Evolutionary conservation across 2,329 filamentous ascomycete genomes (phyloP), one percentile per base, ranked within the genome.

Genomic region (Thielaviopsis euricoi): DNA sequence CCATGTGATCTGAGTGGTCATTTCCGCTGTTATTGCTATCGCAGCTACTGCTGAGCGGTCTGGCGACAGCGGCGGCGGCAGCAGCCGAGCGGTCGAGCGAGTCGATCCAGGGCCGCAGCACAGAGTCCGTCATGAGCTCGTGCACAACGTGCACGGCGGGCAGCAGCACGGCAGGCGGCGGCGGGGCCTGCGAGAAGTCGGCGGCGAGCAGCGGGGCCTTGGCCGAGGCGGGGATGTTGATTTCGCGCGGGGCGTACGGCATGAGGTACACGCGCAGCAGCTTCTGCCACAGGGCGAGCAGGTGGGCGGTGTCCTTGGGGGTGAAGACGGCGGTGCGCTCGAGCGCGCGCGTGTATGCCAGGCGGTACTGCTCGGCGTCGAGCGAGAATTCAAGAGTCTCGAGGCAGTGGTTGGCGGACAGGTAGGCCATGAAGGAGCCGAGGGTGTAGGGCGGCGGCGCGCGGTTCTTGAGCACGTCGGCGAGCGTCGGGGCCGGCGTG

Each of bases 361-460:
- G 72, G 56, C 82, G 79, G 68, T 97, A 98, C 61, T 89, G 81
- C 59, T 89, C 86, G 22, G 91, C 87, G 68, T 96, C 93, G 77
- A 96, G 85, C 48, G 90, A 95, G 70, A 98, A 98, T 68, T 97
- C 93, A 46, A 98, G 76, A 1, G 90, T 96, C 71, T 98, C 93
- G 63, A 97, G 75, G 68, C 93, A 98, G 71, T 97, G 91, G 66
- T 97, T 97, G 67, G 95, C 90, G 0, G 91, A 96, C 3, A 97
- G 78, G 66, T 95, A 97, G 58, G 90, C 90, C 82, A 93, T 97
- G 71, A 97, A 97, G 33, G 91, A 91, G 61, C 82, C 84, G 9
- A 96, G 76, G 0, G 90, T 95, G 79, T 89, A 97, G 64, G 93
- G 93, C 48, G 89, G 83, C 9, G 87, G 83, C 40, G 93, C 87